These are phyloP conservation scores for Sparassis latifolia DNA, from an alignment of 1,284 basidiomycete genomes.

Conservation along the genomic window DNA sequence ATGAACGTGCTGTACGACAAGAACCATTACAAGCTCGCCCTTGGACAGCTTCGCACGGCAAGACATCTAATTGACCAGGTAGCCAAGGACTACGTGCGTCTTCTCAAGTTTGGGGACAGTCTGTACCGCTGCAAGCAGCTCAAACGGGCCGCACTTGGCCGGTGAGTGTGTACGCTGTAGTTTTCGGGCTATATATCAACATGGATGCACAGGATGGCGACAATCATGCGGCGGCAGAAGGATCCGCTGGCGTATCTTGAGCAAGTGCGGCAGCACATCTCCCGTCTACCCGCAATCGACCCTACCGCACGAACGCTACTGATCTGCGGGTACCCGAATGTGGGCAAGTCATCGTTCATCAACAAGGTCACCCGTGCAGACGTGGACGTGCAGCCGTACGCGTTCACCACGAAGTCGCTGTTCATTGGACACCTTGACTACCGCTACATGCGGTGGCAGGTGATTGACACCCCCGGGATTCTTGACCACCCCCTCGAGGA, in stretches of 20 bases:
- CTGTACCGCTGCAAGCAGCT: slow-evolving; percentile 96
- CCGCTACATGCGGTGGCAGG: slow-evolving; percentile 96
- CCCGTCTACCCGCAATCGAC: slow-evolving; percentile 92
- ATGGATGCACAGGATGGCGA: slow-evolving; percentile 71
- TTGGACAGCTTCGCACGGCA: slow-evolving; percentile 91
- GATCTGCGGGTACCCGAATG: slow-evolving; percentile 96
- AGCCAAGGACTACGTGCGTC: slow-evolving; percentile 90
- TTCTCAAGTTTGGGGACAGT: slow-evolving; percentile 95
- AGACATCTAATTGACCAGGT: slow-evolving; percentile 93
- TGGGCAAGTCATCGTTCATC: slow-evolving; percentile 96
- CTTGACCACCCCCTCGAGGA: slow-evolving; percentile 93
- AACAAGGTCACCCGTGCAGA: slow-evolving; percentile 98
- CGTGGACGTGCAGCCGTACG: slow-evolving; percentile 96
- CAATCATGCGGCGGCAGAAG: slow-evolving; percentile 95
- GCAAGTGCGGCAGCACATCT: slow-evolving; percentile 96
- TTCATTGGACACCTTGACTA: slow-evolving; percentile 97
- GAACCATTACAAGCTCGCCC: slow-evolving; percentile 96
- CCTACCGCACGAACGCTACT: slow-evolving; percentile 95
- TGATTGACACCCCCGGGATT: slow-evolving; percentile 93
- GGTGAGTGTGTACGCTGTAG: slow-evolving; percentile 40
- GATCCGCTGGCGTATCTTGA: slow-evolving; percentile 94
- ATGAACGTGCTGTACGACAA: slow-evolving; percentile 98
- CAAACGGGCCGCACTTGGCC: slow-evolving; percentile 90
- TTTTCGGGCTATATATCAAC: background rate
- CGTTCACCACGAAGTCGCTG: slow-evolving; percentile 95